A percentile compares a stretch with the other conserved stretches of the same genome.
phyloP scores from a whole-genome alignment of 768 basidiomycete genomes.

The Sistotremastrum suecicum region DNA sequence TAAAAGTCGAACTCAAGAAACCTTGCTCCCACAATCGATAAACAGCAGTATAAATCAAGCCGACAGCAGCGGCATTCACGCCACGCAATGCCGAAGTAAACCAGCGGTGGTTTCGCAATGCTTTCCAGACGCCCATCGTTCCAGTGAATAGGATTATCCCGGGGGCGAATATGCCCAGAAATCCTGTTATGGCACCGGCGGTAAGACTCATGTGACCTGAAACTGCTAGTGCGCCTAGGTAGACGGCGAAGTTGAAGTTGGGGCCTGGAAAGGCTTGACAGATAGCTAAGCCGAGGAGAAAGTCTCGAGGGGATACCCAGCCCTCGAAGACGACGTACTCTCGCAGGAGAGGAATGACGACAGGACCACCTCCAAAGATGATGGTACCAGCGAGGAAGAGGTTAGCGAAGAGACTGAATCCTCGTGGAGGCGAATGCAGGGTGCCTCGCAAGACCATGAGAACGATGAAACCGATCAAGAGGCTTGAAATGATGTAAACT shows the following conservation, averaged over 20 bases:
- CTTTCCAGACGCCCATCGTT: conserved; percentile 33
- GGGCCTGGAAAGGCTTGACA: conserved; percentile 38
- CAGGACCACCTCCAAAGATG: conserved; percentile 42
- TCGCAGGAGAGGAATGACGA: conserved; percentile 38
- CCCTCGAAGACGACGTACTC: conserved; percentile 36
- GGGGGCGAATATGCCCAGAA: conserved; percentile 35
- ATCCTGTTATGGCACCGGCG: conserved; percentile 30
- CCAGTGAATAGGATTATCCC: conserved; percentile 29
- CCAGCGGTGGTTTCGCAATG: conserved; percentile 5
- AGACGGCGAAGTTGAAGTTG: conserved; percentile 42
- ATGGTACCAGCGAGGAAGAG: conserved; percentile 34
- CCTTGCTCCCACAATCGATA: conserved; percentile 26
- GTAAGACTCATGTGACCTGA: conserved; percentile 16
- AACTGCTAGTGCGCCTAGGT: conserved; percentile 32
- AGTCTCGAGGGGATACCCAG: conserved; percentile 40
- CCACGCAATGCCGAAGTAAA: conserved; percentile 17
- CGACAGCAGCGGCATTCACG: conserved; percentile 28
- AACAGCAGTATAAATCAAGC: conserved; percentile 28
- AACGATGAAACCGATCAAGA: no score
- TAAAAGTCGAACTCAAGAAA: conserved; percentile 11
- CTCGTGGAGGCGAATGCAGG: no score
- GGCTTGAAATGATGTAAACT: no score
- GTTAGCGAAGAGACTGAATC: conserved; percentile 23
- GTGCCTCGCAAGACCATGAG: no score
- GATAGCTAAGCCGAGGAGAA: conserved; percentile 37